Percentiles rank a stretch among this genome's conserved stretches.
phyloP scores from a whole-genome alignment of 1,284 basidiomycete species.

The Acaromyces ingoldii region DNA sequence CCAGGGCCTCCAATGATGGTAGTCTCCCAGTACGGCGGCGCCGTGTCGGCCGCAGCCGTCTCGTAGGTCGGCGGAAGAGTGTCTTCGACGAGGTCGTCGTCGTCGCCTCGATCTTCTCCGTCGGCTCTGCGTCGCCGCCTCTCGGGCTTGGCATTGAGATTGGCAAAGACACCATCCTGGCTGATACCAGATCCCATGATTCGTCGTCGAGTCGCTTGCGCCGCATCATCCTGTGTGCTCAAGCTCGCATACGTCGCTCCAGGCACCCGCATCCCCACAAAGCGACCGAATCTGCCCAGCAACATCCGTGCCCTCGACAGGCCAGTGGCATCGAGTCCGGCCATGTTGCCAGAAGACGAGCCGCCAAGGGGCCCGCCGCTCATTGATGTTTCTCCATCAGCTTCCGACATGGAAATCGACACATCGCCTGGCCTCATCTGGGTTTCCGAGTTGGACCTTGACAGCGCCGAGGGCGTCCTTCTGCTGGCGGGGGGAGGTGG shows the following conservation, averaged over 20 bases:
- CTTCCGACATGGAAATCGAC: too few relatives aligned
- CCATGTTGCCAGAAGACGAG: not conserved
- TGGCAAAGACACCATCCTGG: conserved; percentile 94
- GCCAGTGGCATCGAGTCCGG: conserved; percentile 1
- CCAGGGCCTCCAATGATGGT: conserved; percentile 63
- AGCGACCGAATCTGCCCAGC: conserved; percentile 40
- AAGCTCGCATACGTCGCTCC: conserved; percentile 38
- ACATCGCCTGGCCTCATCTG: too few relatives aligned
- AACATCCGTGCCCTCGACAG: conserved; percentile 22
- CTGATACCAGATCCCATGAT: conserved; percentile 67
- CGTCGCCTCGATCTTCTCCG: conserved; percentile 58
- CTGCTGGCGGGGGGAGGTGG: conserved; percentile 2
- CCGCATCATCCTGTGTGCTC: conserved; percentile 15
- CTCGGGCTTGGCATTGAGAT: conserved; percentile 83
- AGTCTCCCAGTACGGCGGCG: conserved; percentile 95
- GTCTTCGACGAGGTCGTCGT: conserved; percentile 58
- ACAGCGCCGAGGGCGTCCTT: not conserved
- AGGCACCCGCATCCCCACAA: conserved; percentile 48
- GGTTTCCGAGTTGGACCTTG: too few relatives aligned
- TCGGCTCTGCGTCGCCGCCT: conserved; percentile 27
- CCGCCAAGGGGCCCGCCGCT: too few relatives aligned
- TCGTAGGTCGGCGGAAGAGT: conserved; percentile 70
- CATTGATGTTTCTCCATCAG: too few relatives aligned
- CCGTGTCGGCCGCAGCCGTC: conserved; percentile 80
- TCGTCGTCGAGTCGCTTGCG: conserved; percentile 15